phyloP scores from a whole-genome alignment of 768 basidiomycete species.

The Psilocybe subaeruginosa region DNA sequence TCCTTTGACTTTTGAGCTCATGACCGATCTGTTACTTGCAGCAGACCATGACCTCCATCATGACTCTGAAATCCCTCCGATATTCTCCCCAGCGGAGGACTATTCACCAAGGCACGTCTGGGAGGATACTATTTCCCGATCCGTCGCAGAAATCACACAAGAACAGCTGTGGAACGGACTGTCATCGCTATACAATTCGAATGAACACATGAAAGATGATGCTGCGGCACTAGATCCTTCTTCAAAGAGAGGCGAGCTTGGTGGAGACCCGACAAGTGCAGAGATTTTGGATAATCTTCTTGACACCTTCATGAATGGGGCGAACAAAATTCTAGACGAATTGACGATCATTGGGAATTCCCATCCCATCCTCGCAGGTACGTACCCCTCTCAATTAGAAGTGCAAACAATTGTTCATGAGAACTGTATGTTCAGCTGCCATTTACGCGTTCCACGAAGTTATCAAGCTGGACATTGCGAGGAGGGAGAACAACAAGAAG shows the following conservation, averaged over 20 bases:
- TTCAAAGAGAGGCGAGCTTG: neutral
- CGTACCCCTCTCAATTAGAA: neutral
- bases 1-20: too few species aligned
- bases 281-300: conserved; percentile 4
- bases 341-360: conserved; percentile 7
- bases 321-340: conserved; percentile 2
- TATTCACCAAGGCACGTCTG: too few species aligned
- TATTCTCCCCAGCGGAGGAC: too few species aligned
- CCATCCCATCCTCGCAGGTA: conserved; percentile 10
- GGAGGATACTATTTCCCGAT: neutral
- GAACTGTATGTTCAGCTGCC: neutral
- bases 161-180: conserved; percentile 7
- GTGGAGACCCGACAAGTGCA: neutral
- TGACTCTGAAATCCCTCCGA: too few species aligned
- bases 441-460: conserved; percentile 16
- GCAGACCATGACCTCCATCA: too few species aligned
- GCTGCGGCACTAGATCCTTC: neutral
- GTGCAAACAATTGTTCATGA: neutral
- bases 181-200: conserved; percentile 3
- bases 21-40: too few species aligned
- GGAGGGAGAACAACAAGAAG: conserved; percentile 48
- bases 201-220: neutral
- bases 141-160: neutral
- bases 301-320: conserved; percentile 11
- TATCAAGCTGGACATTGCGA: conserved; percentile 11